Conservation (phyloP, 768 basidiomycete genomes). For the Baorangia bicolor region DNA sequence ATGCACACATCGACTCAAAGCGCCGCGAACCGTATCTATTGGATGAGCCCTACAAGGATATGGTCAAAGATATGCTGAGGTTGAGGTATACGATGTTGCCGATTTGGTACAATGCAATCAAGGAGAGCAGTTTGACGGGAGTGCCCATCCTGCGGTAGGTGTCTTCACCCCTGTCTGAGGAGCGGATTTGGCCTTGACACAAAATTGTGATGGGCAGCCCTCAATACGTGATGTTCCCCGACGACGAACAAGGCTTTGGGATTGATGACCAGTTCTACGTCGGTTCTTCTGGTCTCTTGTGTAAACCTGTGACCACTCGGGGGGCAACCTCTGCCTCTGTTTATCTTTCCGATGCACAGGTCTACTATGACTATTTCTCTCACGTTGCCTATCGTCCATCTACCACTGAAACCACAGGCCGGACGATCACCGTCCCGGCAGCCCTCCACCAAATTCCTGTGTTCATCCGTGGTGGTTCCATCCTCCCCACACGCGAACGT, state of each 20-base stretch:
- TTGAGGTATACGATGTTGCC: conserved; percentile 86
- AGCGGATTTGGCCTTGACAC: background rate
- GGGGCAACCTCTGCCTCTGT: conserved; percentile 68
- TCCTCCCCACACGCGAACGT: conserved; percentile 84
- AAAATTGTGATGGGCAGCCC: conserved; percentile 52
- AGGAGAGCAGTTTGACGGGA: conserved; percentile 79
- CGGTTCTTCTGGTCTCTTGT: conserved; percentile 82
- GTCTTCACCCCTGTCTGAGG: background rate
- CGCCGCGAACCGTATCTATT: conserved; percentile 93
- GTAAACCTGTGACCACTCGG: conserved; percentile 84
- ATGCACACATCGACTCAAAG: conserved; percentile 97
- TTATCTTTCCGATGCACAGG: conserved; percentile 87
- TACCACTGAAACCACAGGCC: conserved; percentile 45
- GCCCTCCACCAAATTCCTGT: conserved; percentile 81
- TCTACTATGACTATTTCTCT: conserved; percentile 94
- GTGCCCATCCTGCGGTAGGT: conserved; percentile 78
- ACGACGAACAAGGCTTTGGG: conserved; percentile 79
- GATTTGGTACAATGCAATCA: conserved; percentile 98
- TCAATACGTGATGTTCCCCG: conserved; percentile 93
- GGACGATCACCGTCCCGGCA: conserved; percentile 71
- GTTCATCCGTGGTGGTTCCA: conserved; percentile 87
- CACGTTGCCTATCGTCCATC: conserved; percentile 64
- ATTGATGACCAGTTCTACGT: conserved; percentile 96
- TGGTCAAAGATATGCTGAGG: conserved; percentile 74
- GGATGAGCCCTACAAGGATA: conserved; percentile 85